Evolutionary conservation across 2,329 filamentous ascomycete species (phyloP), one percentile per base, ranked within the genome.

Genomic region (Colletotrichum salicis): DNA sequence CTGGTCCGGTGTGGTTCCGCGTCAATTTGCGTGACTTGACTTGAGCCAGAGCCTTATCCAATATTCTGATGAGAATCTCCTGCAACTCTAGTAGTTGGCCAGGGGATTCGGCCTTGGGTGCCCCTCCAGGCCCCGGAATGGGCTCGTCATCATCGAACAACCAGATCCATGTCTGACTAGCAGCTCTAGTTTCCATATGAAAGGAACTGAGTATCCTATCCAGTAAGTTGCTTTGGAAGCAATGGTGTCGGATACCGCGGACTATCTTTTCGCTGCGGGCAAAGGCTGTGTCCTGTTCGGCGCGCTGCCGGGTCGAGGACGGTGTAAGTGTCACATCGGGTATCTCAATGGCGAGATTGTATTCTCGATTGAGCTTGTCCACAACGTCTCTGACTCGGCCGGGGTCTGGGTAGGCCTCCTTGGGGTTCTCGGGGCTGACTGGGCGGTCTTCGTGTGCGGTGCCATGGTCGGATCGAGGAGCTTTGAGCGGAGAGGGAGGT

Each of bases 291-390:
- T 71, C 59, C 3, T 59, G 19, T 29, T 12, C 1, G 31, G 55
- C 45, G 22, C 64, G 54, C 2, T 10, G 22, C 13, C 45, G 57
- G 4, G 15, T 31, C 10, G 58, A 41, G 7, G 27, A 35, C 13
- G 71, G 64, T 15, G 71, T 60, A 1, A 65, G 41, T 19, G 55
- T 65, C 4, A n/a, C 37, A 24, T 73, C 54, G 0, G 57, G 27
- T n/a, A 57, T 15, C 15, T 72, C 58, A 33, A 74, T 72, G 24
- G 67, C 66, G 22, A 56, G 29, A 2, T 64, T 71, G 29, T 67
- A 71, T n/a, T 71, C 62, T 37, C 35, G 51, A 27, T 73, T 67
- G 12, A 57, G 35, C 48, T 48, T 74, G 73, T 75, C 74, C 13
- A 64, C 52, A 24, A 54, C 41, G 15, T 65, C 45, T 22, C 13